Percentiles rank a stretch among this genome's conserved stretches.
These are phyloP conservation scores for Cicer arietinum DNA, from an alignment of 306 rosid species.

Conservation along the genomic window DNA sequence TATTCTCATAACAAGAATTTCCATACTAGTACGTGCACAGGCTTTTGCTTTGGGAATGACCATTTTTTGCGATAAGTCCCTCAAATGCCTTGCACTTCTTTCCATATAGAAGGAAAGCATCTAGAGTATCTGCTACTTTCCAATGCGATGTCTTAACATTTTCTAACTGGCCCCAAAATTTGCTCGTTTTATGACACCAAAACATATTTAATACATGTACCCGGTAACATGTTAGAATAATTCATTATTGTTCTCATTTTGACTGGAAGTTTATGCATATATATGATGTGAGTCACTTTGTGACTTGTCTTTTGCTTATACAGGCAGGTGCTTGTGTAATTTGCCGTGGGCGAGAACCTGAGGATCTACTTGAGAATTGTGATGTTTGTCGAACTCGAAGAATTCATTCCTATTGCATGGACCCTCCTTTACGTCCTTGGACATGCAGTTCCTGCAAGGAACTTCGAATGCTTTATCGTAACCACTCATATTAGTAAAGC, in stretches of 20 bases:
- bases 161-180: background rate
- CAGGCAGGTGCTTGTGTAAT: conserved; percentile 59
- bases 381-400: conserved; percentile 48
- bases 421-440: conserved; percentile 82
- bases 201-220: background rate
- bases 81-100: background rate
- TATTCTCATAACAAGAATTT: background rate
- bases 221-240: conserved; percentile 29
- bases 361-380: conserved; percentile 73
- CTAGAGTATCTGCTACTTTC: background rate
- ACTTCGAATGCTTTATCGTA: conserved; percentile 57
- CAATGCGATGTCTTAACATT: background rate
- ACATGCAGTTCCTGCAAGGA: conserved; percentile 81
- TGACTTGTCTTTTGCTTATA: conserved; percentile 41
- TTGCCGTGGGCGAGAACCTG: conserved; percentile 73
- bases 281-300: conserved; percentile 1
- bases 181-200: background rate
- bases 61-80: conserved; percentile 5
- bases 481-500: conserved; percentile 36
- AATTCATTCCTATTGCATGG: conserved; percentile 77
- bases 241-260: conserved; percentile 30
- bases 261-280: conserved; percentile 38
- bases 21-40: background rate
- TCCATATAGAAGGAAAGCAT: background rate
- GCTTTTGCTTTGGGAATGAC: conserved; percentile 4